Evolutionary conservation across 2,329 filamentous ascomycete genomes (phyloP), one percentile per base, ranked within the genome.

Genomic region (Aaosphaeria pasadenensis): DNA sequence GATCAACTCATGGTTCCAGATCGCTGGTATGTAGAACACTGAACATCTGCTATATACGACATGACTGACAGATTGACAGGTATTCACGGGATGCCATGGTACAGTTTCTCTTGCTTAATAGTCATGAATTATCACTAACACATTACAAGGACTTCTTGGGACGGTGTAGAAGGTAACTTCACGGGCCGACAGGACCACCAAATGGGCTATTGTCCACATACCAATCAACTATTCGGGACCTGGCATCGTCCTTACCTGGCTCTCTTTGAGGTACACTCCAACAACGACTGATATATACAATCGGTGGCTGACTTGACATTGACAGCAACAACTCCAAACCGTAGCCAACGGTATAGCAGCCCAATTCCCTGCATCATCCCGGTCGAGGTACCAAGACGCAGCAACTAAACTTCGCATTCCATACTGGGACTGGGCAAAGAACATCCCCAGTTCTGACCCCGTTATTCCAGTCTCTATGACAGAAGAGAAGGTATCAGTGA

Each of bases 231-330:
- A n/a, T 92, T 95, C 64, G 81, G 85, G 13, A 80, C 84, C 32
- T 94, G 89, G 89, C 89, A 95, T 74, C 79, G 89, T 17, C 87
- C 88, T 0, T 94, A 91, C 66, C 71, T 92, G 35, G 72, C 78
- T 5, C 71, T 86, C 3, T 81, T 74, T 52, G 76, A 86, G 71
- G 77, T 79, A 58, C 42, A 58, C 41, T 41, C 9, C 4, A 9
- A 36, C 33, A 36, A 36, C 33, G n/a, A 36, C 33, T 9, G 7
- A 36, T n/a, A 36, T 2, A 9, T n/a, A 36, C 7, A 9, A 36
- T 36, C 33, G 32, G n/a, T 3, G 30, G 5, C 11, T 29, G 7
- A 11, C 39, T 17, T 17, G 13, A 39, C 11, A 5, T 29, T 35
- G 5, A 29, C 4, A n/a, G 11, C 5, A 31, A 29, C 31, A 9